These are phyloP conservation scores for Xylaria grammica DNA, from an alignment of 495 filamentous ascomycete species.

Conservation along the genomic window DNA sequence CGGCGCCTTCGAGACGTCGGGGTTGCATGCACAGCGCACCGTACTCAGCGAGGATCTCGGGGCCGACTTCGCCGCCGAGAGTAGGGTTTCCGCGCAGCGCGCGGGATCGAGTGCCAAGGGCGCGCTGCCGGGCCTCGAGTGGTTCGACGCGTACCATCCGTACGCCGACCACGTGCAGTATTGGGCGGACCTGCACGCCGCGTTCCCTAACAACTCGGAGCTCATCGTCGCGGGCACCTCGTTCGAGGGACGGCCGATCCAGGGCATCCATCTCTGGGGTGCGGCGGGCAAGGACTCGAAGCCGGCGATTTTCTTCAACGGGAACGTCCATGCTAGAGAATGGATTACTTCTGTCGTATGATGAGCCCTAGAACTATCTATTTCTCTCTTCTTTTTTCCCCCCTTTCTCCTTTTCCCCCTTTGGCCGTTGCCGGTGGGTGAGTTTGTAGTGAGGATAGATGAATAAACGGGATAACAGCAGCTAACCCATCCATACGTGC, in stretches of 20 bases:
- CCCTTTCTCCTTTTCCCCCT: not conserved
- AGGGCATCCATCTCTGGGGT: constrained; percentile 65
- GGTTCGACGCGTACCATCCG: constrained; percentile 64
- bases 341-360: constrained; percentile 63
- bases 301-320: constrained; percentile 64
- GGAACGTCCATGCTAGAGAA: constrained; percentile 67
- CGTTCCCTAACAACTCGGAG: constrained; percentile 57
- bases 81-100: not conserved
- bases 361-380: not conserved
- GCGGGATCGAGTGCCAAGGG: constrained; percentile 16
- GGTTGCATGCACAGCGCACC: constrained; percentile 25
- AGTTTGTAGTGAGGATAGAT: too few relatives aligned
- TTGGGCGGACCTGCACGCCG: constrained; percentile 54
- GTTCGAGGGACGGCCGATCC: constrained; percentile 55
- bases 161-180: constrained; percentile 62
- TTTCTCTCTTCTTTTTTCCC: not conserved
- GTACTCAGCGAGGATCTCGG: constrained; percentile 54
- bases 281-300: constrained; percentile 55
- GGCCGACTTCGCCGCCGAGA: constrained; percentile 46
- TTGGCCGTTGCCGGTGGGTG: too few relatives aligned
- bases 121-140: constrained; percentile 41
- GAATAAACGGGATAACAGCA: too few relatives aligned
- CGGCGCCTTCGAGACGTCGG: constrained; percentile 36
- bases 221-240: constrained; percentile 59
- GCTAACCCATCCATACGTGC: not conserved